Evolutionary conservation across 2,329 filamentous ascomycete species (phyloP).

Genomic region (Chaetomium globosum): DNA sequence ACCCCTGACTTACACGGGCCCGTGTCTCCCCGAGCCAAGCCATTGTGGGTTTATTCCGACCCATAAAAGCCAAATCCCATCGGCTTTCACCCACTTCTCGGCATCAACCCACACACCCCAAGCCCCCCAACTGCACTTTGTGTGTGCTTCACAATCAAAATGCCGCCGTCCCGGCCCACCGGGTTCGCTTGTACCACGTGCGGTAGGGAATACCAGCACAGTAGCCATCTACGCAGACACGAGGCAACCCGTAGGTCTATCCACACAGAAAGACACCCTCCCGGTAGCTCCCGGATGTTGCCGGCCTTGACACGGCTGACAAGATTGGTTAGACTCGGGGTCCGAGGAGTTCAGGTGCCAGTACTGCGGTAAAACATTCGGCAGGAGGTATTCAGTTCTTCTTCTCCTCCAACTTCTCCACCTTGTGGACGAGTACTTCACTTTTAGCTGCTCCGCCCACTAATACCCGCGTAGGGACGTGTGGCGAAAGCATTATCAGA

Average conservation of each 20-base stretch:
- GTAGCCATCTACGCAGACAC: slow-evolving; percentile 21
- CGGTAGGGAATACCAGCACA: slow-evolving; percentile 19
- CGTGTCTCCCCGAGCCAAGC: not conserved
- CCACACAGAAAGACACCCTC: not conserved
- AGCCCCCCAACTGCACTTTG: too few species aligned
- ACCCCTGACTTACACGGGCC: slow-evolving; percentile 4
- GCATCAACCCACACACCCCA: slow-evolving; percentile 9
- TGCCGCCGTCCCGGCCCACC: not conserved
- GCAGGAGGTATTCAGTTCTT: slow-evolving; percentile 7
- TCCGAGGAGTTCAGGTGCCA: slow-evolving; percentile 12
- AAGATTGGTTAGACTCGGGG: not conserved
- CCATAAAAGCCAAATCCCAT: not conserved
- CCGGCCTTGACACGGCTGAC: not conserved
- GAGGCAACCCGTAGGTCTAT: slow-evolving; percentile 22
- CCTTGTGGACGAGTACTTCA: not conserved
- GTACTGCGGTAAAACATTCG: slow-evolving; percentile 12
- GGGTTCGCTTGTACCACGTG: slow-evolving; percentile 14
- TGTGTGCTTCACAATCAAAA: not conserved
- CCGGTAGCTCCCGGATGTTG: not conserved
- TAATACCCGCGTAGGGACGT: slow-evolving; percentile 25
- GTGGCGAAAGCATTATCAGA: slow-evolving; percentile 37
- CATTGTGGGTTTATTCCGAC: not conserved
- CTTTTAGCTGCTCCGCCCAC: too few species aligned
- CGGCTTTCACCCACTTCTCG: slow-evolving; percentile 8
- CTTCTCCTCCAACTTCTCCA: too few species aligned